Evolutionary conservation across 768 basidiomycete species (phyloP).

Genomic region (Phaffia australis): DNA sequence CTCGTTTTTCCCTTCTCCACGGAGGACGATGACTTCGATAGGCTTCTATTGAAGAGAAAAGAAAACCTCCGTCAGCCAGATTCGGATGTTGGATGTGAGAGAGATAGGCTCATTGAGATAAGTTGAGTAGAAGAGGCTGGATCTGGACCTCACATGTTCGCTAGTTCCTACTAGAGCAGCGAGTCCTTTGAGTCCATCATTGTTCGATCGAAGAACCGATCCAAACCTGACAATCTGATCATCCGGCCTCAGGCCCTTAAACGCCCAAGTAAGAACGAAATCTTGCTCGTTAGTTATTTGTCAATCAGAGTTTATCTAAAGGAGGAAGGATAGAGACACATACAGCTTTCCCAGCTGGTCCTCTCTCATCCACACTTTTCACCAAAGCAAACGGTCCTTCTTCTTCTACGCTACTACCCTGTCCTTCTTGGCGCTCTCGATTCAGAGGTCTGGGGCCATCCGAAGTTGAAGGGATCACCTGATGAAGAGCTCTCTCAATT

Average conservation of each 20-base stretch:
- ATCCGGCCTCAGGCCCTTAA: slow-evolving; percentile 10
- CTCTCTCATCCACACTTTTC: slow-evolving; percentile 18
- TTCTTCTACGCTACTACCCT: neutral
- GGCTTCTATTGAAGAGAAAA: neutral
- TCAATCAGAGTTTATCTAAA: neutral
- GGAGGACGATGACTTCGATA: slow-evolving; percentile 8
- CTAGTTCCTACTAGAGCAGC: slow-evolving; percentile 10
- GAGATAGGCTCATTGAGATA: too few relatives aligned
- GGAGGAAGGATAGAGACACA: neutral
- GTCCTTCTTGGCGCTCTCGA: neutral
- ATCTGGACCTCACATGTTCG: slow-evolving; percentile 7
- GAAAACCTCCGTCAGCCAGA: too few relatives aligned
- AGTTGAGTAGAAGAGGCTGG: neutral
- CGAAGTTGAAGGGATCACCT: slow-evolving; percentile 12
- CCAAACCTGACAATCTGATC: slow-evolving; percentile 19
- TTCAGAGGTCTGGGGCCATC: neutral
- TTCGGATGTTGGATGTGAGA: too few relatives aligned
- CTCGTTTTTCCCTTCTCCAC: neutral
- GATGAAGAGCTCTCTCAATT: slow-evolving; percentile 21
- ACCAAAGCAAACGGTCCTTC: slow-evolving; percentile 18
- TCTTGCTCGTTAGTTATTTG: neutral
- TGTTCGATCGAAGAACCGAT: neutral
- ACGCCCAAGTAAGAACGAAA: neutral
- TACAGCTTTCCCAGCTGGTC: slow-evolving; percentile 21
- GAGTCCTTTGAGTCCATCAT: slow-evolving; percentile 19